phyloP scores from a whole-genome alignment of 495 filamentous ascomycete genomes.

The Saxispiralis lemnorum region DNA sequence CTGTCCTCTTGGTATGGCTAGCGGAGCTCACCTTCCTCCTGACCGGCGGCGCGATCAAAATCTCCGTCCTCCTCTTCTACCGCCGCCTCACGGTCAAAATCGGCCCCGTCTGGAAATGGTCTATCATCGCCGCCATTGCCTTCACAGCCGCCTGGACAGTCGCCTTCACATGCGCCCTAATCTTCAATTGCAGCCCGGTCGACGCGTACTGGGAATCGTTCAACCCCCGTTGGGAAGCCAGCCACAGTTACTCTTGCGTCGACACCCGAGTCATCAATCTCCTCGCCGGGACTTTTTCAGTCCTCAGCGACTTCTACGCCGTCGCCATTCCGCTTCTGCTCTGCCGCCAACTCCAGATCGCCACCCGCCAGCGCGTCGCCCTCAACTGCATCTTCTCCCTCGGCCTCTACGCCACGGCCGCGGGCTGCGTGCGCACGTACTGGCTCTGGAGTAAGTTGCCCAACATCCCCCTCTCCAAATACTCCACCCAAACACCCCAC shows the following conservation, averaged over 20 bases:
- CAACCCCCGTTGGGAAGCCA: constrained; percentile 1
- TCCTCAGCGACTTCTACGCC: constrained; percentile 15
- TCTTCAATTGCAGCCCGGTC: constrained; percentile 16
- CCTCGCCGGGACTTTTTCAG: constrained; percentile 13
- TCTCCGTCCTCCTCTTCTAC: constrained; percentile 19
- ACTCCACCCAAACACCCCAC: not conserved
- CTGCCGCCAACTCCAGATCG: constrained; percentile 14
- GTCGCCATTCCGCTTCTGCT: constrained; percentile 16
- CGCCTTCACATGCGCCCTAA: constrained; percentile 11
- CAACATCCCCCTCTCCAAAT: not conserved
- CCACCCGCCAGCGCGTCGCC: constrained; percentile 13
- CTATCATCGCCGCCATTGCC: constrained; percentile 13
- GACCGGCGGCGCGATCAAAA: constrained; percentile 17
- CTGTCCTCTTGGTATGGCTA: constrained; percentile 15
- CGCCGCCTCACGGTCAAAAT: constrained; percentile 15
- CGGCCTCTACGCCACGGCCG: constrained; percentile 9
- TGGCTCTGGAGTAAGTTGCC: constrained; percentile 7
- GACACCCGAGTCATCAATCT: constrained; percentile 15
- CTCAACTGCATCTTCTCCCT: constrained; percentile 12
- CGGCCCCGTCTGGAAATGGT: constrained; percentile 6
- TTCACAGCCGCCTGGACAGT: constrained; percentile 14
- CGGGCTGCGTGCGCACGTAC: constrained; percentile 9
- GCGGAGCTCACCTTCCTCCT: constrained; percentile 17
- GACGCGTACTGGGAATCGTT: constrained; percentile 19
- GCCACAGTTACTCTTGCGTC: constrained; percentile 10